Conservation (phyloP, 495 filamentous ascomycete species). For the Aspergillus panamensis region DNA sequence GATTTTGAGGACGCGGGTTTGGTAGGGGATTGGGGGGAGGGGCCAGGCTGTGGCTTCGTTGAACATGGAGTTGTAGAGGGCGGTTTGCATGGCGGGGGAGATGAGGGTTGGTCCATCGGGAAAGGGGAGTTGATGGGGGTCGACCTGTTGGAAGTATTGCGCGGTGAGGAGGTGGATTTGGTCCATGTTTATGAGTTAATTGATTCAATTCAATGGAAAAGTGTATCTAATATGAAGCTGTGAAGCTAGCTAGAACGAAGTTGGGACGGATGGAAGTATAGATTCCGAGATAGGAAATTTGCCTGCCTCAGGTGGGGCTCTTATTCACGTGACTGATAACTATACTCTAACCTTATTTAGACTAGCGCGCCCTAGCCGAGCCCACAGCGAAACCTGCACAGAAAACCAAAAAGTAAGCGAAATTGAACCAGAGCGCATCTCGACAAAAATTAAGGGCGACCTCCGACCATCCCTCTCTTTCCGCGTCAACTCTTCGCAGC, state of each 20-base stretch:
- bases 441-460: conserved; percentile 31
- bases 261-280: neutral
- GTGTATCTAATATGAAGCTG: too few relatives aligned
- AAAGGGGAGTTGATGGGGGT: conserved; percentile 53
- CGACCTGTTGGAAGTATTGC: conserved; percentile 67
- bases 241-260: neutral
- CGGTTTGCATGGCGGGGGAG: conserved; percentile 52
- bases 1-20: conserved; percentile 66
- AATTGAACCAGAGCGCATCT: conserved; percentile 34
- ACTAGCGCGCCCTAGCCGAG: conserved; percentile 45
- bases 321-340: neutral
- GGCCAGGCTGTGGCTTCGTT: conserved; percentile 46
- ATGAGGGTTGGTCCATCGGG: conserved; percentile 52
- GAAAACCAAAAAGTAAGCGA: conserved; percentile 25
- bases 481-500: conserved; percentile 22
- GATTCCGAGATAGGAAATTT: neutral
- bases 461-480: conserved; percentile 20
- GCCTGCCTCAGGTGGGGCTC: neutral
- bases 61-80: conserved; percentile 63
- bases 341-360: conserved; percentile 16
- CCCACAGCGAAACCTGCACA: conserved; percentile 35
- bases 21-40: conserved; percentile 64
- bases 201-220: too few relatives aligned
- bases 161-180: conserved; percentile 30
- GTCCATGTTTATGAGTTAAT: neutral